Evolutionary conservation across 192 early-diverging fungal species (phyloP).

Genomic region (Coemansia biformis): DNA sequence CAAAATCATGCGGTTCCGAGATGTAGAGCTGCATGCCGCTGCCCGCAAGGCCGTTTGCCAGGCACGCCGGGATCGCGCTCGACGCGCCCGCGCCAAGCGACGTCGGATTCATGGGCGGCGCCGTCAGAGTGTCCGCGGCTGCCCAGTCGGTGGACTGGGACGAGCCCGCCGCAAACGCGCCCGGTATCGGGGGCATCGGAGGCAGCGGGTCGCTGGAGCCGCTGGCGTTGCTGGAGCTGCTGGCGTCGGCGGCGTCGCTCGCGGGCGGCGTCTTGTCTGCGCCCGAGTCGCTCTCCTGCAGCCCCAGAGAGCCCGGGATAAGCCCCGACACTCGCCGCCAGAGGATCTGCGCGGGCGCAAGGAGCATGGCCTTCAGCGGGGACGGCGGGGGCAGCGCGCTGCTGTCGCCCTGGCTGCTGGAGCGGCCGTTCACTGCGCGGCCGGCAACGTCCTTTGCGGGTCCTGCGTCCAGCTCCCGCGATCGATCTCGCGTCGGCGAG

Average conservation of each 20-base stretch:
- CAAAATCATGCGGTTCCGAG: not conserved
- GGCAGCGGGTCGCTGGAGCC: not conserved
- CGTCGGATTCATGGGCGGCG: slow-evolving; percentile 48
- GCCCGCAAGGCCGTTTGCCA: not conserved
- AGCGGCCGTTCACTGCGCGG: not conserved
- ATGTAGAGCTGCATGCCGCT: slow-evolving; percentile 4
- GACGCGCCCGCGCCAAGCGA: slow-evolving; percentile 14
- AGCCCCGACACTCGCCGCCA: slow-evolving; percentile 46
- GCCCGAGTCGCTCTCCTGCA: slow-evolving; percentile 2
- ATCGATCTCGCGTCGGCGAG: slow-evolving; percentile 2
- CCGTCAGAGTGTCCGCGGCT: slow-evolving; percentile 33
- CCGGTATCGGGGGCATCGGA: slow-evolving; percentile 4
- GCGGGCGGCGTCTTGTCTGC: not conserved
- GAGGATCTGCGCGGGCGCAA: slow-evolving; percentile 35
- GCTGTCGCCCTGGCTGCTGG: not conserved
- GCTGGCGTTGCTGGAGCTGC: not conserved
- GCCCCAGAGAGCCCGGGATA: slow-evolving; percentile 19
- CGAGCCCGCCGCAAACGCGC: slow-evolving; percentile 1
- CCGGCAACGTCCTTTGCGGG: not conserved
- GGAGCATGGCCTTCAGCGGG: slow-evolving; percentile 41
- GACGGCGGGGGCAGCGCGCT: slow-evolving; percentile 11
- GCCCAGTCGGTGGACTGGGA: slow-evolving; percentile 7
- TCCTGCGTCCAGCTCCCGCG: not conserved
- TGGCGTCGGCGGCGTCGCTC: not conserved
- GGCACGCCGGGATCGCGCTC: slow-evolving; percentile 5